Evolutionary conservation across 257 asterid species (phyloP), one percentile per base, ranked within the genome.

Genomic region (Cruciata laevipes): DNA sequence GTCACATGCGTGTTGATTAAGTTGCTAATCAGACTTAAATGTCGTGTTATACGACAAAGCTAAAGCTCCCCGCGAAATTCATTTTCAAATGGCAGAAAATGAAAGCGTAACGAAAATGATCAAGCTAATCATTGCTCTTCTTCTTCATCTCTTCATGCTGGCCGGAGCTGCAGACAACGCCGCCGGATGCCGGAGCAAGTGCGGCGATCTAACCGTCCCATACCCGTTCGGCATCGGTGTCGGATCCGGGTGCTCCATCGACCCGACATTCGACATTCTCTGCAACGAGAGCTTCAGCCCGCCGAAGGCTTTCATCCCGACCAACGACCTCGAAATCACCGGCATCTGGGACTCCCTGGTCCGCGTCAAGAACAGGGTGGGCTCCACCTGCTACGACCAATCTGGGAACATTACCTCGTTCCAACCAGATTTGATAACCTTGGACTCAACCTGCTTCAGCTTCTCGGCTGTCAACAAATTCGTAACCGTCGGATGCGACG

Each of bases 401-500:
- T 14, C 5, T 8, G 76, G 76, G 2, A 32, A 58, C 23, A 4
- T 47, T 24, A 24, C 63, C 0, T 2, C 3, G 9, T 24, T 0
- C 1, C 4, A 60, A 11, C 8, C 21, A 8, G 31, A 32, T 31
- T 0, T 25, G 10, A 67, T 67, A 37, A 21, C 24, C 12, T 8
- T 71, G 0, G 12, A 61, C 1, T 0, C 37, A 0, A 64, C 81
- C 0, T 69, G 83, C 10, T 81, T 65, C 4, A 40, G 85, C 9
- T 73, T 76, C 25, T 83, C 89, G 0, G 76, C 71, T 6, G 42
- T 23, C 1, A 87, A 87, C 72, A 72, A 33, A 65, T 64, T 82
- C 33, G 83, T 78, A 0, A 72, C 77, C 3, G 42, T 86, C 1
- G 94, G 96, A 0, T 88, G 96, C 38, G 89, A 83, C 6, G 90